Evolutionary conservation across 495 filamentous ascomycete species (phyloP), one percentile per base, ranked within the genome.

Genomic region (Podospora anserina): DNA sequence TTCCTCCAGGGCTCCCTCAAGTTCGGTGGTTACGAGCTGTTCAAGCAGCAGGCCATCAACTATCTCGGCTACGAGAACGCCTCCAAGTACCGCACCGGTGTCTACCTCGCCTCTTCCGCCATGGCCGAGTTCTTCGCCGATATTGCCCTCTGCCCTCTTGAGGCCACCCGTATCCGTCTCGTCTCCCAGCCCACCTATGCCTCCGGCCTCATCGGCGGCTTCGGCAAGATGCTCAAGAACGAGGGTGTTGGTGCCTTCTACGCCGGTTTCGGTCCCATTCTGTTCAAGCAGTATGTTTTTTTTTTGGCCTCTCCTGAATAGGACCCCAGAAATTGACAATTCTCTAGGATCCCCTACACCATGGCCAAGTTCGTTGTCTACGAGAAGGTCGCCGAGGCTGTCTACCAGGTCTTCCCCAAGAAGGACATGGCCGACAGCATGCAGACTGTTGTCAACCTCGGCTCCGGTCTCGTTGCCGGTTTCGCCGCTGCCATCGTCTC

Each of bases 331-430:
- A 1, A 27, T 67, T 74, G 1, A 72, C 71, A 63, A 74, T 20
- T 9, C 34, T 61, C 18, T 73, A 96, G 92, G 88, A 91, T 99
- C 80, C 95, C 95, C 69, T 99, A 99, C 86, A 99, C 95, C 80
- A 97, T 99, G 95, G 86, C 96, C 86, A 99, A 99, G 87, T 99
- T 99, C 88, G 95, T 97, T 82, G 95, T 97, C 74, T 97, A 90
- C 89, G 95, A 99, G 87, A 97, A 97, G 88, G 92, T 92, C 77
- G 82, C 89, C 74, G 96, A 99, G 86, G 69, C 84, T 61, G 76
- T 92, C 85, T 97, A 88, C 88, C 70, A 78, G 71, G 66, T 76
- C 65, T 86, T 90, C 74, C 90, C 94, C 87, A 97, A 97, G 87
- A 81, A 87, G 73, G 83, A 82, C 64, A 79, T 91, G 77, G 91